A percentile compares a stretch with the other conserved stretches of the same genome.
Evolutionary conservation across 1,284 basidiomycete genomes (phyloP).

Genomic region (Cutaneotrichosporon arboriforme): DNA sequence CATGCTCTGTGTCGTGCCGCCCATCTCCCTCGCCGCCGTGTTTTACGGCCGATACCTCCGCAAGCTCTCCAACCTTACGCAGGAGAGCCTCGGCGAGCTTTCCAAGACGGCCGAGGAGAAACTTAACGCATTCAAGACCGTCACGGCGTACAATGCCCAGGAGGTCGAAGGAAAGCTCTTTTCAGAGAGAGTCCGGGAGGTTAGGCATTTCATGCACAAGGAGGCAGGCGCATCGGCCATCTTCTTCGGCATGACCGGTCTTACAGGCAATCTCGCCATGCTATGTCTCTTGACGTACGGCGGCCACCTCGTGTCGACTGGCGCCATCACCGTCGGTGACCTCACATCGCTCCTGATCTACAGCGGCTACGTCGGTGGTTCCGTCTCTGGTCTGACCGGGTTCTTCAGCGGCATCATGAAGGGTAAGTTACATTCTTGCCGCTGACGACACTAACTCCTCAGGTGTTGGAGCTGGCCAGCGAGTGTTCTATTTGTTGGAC

Average conservation of each 20-base stretch:
- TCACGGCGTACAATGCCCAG: slow-evolving; percentile 78
- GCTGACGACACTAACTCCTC: not conserved
- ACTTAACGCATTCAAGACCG: slow-evolving; percentile 84
- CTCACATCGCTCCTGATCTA: slow-evolving; percentile 87
- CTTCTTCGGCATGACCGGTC: slow-evolving; percentile 88
- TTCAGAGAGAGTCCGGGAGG: slow-evolving; percentile 56
- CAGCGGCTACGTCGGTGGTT: slow-evolving; percentile 61
- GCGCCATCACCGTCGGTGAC: slow-evolving; percentile 84
- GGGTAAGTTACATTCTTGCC: not conserved
- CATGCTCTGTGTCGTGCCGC: slow-evolving; percentile 92
- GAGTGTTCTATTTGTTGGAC: slow-evolving; percentile 90
- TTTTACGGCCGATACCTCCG: slow-evolving; percentile 95
- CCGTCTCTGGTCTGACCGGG: slow-evolving; percentile 48
- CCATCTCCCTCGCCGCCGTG: slow-evolving; percentile 90
- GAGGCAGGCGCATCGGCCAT: slow-evolving; percentile 87
- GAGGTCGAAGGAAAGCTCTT: slow-evolving; percentile 62
- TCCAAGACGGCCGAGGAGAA: slow-evolving; percentile 88
- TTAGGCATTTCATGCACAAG: slow-evolving; percentile 72
- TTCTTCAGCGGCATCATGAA: slow-evolving; percentile 50
- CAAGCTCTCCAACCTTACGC: slow-evolving; percentile 81
- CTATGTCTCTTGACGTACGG: slow-evolving; percentile 87
- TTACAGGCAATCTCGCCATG: slow-evolving; percentile 90
- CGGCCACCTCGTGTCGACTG: slow-evolving; percentile 80
- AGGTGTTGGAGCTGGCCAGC: slow-evolving; percentile 75
- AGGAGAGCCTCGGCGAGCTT: slow-evolving; percentile 92